These are phyloP conservation scores for Ophiocordyceps camponoti-rufipedis DNA, from an alignment of 2,329 filamentous ascomycete species.

Conservation along the genomic window DNA sequence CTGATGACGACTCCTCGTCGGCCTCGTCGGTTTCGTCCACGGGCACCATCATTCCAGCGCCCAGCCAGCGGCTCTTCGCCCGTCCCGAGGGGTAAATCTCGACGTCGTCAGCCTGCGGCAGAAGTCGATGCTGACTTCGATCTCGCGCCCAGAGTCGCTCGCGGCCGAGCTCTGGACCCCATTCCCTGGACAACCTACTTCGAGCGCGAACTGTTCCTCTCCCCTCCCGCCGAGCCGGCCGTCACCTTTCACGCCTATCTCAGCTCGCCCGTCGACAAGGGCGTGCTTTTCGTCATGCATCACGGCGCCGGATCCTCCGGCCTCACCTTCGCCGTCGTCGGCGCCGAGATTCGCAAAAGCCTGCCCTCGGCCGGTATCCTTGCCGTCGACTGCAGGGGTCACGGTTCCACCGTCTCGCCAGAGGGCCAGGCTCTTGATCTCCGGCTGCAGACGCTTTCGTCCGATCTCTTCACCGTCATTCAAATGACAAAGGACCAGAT, in stretches of 20 bases:
- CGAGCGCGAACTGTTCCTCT: slow-evolving; percentile 65
- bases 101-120: too few relatives aligned
- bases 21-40: slow-evolving; percentile 79
- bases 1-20: slow-evolving; percentile 48
- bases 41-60: slow-evolving; percentile 73
- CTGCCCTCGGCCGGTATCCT: slow-evolving; percentile 70
- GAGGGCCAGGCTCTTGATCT: slow-evolving; percentile 36
- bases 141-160: slow-evolving; percentile 19
- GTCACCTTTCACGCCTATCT: slow-evolving; percentile 74
- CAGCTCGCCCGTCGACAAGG: slow-evolving; percentile 56
- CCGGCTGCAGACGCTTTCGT: slow-evolving; percentile 50
- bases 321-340: slow-evolving; percentile 73
- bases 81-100: slow-evolving; percentile 43
- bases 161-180: slow-evolving; percentile 40
- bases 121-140: slow-evolving; percentile 1
- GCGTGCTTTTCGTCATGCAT: slow-evolving; percentile 80
- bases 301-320: slow-evolving; percentile 90
- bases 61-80: slow-evolving; percentile 54
- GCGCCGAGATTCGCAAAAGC: slow-evolving; percentile 56
- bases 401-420: slow-evolving; percentile 51
- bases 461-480: slow-evolving; percentile 56
- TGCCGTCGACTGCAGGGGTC: slow-evolving; percentile 69
- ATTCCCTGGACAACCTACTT: slow-evolving; percentile 85
- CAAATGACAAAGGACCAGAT: slow-evolving; percentile 47
- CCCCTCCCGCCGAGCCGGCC: slow-evolving; percentile 21